phyloP scores from a whole-genome alignment of 257 asterid species.

The Solanum lycopersicoides region DNA sequence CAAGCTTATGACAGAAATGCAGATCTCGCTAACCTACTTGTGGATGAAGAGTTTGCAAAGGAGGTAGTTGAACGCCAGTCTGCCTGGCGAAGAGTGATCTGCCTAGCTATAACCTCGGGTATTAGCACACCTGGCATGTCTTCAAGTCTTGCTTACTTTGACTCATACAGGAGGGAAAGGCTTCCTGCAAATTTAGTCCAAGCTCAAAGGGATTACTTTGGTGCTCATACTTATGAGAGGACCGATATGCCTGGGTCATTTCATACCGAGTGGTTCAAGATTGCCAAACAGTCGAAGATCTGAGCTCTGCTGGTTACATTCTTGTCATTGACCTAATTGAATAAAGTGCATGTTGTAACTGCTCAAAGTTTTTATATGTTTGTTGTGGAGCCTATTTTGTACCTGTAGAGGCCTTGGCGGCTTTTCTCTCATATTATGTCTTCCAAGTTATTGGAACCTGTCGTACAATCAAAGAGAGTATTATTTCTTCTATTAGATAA shows the following conservation, averaged over 20 bases:
- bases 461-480: background rate
- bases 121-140: conserved; percentile 97
- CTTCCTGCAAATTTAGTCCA: conserved; percentile 92
- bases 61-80: conserved; percentile 82
- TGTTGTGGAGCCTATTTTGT: background rate
- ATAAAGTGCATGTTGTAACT: background rate
- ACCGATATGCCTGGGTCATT: conserved; percentile 60
- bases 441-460: background rate
- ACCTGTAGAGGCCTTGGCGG: background rate
- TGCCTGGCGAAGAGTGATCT: conserved; percentile 90
- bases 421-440: background rate
- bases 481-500: background rate
- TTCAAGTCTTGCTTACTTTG: conserved; percentile 88
- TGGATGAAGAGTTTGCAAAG: conserved; percentile 88
- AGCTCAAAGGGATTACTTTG: conserved; percentile 94
- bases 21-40: conserved; percentile 77
- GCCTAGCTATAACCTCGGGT: conserved; percentile 75
- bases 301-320: conserved; percentile 10
- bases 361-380: background rate
- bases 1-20: conserved; percentile 82
- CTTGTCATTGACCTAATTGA: background rate
- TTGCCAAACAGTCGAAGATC: conserved; percentile 47
- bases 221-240: conserved; percentile 94
- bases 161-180: conserved; percentile 74
- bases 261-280: conserved; percentile 96